Percentiles rank a stretch among this genome's conserved stretches.
Evolutionary conservation across 805 yeast species (phyloP).

Genomic region (Scheffersomyces spartinae): DNA sequence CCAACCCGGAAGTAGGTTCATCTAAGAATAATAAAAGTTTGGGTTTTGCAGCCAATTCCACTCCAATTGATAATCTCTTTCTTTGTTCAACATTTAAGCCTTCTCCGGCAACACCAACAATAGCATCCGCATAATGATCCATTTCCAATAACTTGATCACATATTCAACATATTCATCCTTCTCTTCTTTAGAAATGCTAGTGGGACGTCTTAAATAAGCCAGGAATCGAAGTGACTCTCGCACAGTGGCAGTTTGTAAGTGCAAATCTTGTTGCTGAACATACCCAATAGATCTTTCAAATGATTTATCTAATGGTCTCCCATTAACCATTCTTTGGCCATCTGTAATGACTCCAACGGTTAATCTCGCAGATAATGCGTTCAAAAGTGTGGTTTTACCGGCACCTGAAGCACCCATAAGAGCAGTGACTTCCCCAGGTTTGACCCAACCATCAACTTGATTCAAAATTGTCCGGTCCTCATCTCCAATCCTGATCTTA

Average conservation of each 20-base stretch:
- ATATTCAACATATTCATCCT: constrained; percentile 15
- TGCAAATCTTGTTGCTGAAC: constrained; percentile 25
- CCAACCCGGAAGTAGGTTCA: constrained; percentile 34
- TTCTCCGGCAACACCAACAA: constrained; percentile 23
- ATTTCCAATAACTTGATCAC: constrained; percentile 14
- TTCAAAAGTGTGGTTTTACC: constrained; percentile 18
- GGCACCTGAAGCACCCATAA: constrained; percentile 34
- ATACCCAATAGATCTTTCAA: constrained; percentile 22
- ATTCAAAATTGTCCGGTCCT: constrained; percentile 46
- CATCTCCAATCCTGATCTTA: constrained; percentile 52
- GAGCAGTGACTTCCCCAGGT: constrained; percentile 73
- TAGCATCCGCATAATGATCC: constrained; percentile 17
- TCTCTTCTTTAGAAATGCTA: constrained; percentile 10
- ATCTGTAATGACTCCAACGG: constrained; percentile 13
- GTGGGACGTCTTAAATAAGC: constrained; percentile 17
- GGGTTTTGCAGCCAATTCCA: constrained; percentile 30
- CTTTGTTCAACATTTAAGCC: constrained; percentile 31
- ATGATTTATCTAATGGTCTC: constrained; percentile 12
- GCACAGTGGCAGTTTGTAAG: constrained; percentile 18
- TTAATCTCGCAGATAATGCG: constrained; percentile 13
- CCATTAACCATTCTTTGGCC: constrained; percentile 27
- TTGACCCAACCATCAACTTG: constrained; percentile 76
- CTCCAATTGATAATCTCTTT: constrained; percentile 30
- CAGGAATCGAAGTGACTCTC: constrained; percentile 15
- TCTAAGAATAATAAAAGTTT: constrained; percentile 25